A percentile compares a stretch with the other conserved stretches of the same genome.
Evolutionary conservation across 2,329 filamentous ascomycete genomes (phyloP).

Genomic region (Herpotrichia juniperi): DNA sequence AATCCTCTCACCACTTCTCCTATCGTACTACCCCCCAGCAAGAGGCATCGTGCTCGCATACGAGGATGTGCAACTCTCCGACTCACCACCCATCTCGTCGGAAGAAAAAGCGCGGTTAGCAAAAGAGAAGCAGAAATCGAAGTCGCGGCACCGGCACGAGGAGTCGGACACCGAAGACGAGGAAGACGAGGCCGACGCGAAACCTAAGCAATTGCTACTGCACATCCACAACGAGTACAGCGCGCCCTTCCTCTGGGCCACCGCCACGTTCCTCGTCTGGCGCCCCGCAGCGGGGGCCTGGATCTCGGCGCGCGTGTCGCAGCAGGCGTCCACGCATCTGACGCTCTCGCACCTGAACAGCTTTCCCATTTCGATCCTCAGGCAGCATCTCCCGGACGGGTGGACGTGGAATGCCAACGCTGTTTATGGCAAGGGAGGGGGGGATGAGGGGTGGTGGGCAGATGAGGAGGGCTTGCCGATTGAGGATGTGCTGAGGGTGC

Average conservation of each 20-base stretch:
- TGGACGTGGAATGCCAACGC: slow-evolving; percentile 72
- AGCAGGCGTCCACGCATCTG: slow-evolving; percentile 88
- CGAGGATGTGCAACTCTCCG: slow-evolving; percentile 69
- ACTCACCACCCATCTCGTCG: slow-evolving; percentile 54
- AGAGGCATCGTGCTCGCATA: slow-evolving; percentile 78
- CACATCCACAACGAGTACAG: slow-evolving; percentile 70
- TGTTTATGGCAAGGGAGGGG: slow-evolving; percentile 33
- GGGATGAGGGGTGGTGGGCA: slow-evolving; percentile 74
- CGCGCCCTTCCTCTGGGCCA: slow-evolving; percentile 86
- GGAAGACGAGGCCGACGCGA: neutral
- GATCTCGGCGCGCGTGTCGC: slow-evolving; percentile 81
- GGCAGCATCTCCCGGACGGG: slow-evolving; percentile 72
- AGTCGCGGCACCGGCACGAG: neutral
- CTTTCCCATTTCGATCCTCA: slow-evolving; percentile 88
- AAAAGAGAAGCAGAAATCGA: neutral
- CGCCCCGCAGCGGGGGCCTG: slow-evolving; percentile 73
- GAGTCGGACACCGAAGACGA: neutral
- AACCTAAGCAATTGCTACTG: slow-evolving; percentile 18
- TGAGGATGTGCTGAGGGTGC: slow-evolving; percentile 73
- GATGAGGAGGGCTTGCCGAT: slow-evolving; percentile 71
- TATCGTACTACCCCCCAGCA: slow-evolving; percentile 76
- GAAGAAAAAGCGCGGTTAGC: slow-evolving; percentile 17
- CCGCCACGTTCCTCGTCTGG: slow-evolving; percentile 84
- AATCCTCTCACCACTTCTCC: slow-evolving; percentile 75
- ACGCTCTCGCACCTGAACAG: slow-evolving; percentile 88